Evolutionary conservation across 495 filamentous ascomycete species (phyloP).

Genomic region (Staphylotrichum tortipilum): DNA sequence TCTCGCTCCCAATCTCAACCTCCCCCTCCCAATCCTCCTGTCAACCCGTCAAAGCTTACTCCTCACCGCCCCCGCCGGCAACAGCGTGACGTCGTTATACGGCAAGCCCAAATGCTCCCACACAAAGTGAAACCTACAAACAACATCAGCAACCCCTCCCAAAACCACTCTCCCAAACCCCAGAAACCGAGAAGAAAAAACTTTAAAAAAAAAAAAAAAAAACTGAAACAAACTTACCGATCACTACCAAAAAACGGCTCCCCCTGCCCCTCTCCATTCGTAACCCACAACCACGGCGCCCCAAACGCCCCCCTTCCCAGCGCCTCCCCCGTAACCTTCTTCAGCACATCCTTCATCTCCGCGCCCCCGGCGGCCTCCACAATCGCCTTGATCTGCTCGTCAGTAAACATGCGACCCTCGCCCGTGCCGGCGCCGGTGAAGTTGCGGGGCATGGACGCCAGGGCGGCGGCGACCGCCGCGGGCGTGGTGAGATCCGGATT

Average conservation of each 20-base stretch:
- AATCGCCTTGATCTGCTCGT: constrained; percentile 39
- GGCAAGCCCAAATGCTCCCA: constrained; percentile 35
- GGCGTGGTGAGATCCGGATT: constrained; percentile 22
- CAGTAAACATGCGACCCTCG: constrained; percentile 17
- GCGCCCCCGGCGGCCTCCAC: constrained; percentile 37
- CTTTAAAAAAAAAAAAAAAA: constrained; percentile 11
- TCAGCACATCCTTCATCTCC: constrained; percentile 52
- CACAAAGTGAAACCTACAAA: constrained; percentile 28
- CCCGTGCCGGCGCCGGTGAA: not conserved
- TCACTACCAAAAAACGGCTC: constrained; percentile 77
- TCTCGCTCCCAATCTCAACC: not conserved
- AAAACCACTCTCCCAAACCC: too few relatives aligned
- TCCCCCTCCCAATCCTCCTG: too few relatives aligned
- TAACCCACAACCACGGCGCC: constrained; percentile 67
- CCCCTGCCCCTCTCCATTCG: constrained; percentile 44
- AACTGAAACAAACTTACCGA: constrained; percentile 36
- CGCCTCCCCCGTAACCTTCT: constrained; percentile 48
- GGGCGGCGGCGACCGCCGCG: constrained; percentile 18
- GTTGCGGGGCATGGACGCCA: constrained; percentile 15
- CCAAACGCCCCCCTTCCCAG: constrained; percentile 62
- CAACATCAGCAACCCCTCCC: not conserved
- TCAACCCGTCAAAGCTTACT: constrained; percentile 23
- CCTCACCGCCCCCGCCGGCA: constrained; percentile 17
- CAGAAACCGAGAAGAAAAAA: too few relatives aligned
- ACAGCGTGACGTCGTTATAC: constrained; percentile 25